Percentiles rank a stretch among this genome's conserved stretches.
These are phyloP conservation scores for Mycosarcoma mackinlayi DNA, from an alignment of 1,284 basidiomycete genomes.

Conservation along the genomic window DNA sequence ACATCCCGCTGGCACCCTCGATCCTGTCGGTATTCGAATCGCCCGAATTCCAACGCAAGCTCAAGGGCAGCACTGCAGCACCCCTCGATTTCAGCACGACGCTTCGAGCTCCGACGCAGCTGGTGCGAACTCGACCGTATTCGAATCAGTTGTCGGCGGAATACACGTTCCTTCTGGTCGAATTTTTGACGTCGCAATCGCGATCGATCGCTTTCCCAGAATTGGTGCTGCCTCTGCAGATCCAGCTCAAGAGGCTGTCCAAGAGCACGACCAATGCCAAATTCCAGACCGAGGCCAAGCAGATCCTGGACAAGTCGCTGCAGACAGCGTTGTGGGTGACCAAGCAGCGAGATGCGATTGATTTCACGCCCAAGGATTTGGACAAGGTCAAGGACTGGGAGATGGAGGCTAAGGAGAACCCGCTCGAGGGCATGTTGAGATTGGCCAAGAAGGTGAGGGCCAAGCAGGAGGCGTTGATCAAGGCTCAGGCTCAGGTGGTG, in stretches of 20 bases:
- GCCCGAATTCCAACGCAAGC: conserved; percentile 78
- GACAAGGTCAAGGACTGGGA: conserved; percentile 48
- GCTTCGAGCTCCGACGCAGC: conserved; percentile 87
- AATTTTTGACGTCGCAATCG: conserved; percentile 75
- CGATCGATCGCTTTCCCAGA: conserved; percentile 85
- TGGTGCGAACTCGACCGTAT: conserved; percentile 88
- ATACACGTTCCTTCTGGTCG: conserved; percentile 80
- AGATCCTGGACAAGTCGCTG: conserved; percentile 61
- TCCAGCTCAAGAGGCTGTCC: conserved; percentile 68
- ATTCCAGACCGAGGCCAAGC: conserved; percentile 47
- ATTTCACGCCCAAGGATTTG: conserved; percentile 64
- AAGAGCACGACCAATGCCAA: conserved; percentile 58
- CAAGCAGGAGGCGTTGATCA: conserved; percentile 61
- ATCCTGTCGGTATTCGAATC: conserved; percentile 87
- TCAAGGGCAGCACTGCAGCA: conserved; percentile 87
- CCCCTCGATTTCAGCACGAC: conserved; percentile 88
- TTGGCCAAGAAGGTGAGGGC: conserved; percentile 64
- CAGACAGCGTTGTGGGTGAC: conserved; percentile 58
- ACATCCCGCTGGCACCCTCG: conserved; percentile 86
- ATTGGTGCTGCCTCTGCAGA: conserved; percentile 84
- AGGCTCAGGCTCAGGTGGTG: conserved; percentile 52
- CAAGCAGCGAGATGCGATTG: conserved; percentile 53
- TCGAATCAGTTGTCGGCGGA: conserved; percentile 87
- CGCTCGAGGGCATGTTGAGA: conserved; percentile 59
- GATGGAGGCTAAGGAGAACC: conserved; percentile 52